phyloP scores from a whole-genome alignment of 148 eudicot species.

The Limonium bicolor region DNA sequence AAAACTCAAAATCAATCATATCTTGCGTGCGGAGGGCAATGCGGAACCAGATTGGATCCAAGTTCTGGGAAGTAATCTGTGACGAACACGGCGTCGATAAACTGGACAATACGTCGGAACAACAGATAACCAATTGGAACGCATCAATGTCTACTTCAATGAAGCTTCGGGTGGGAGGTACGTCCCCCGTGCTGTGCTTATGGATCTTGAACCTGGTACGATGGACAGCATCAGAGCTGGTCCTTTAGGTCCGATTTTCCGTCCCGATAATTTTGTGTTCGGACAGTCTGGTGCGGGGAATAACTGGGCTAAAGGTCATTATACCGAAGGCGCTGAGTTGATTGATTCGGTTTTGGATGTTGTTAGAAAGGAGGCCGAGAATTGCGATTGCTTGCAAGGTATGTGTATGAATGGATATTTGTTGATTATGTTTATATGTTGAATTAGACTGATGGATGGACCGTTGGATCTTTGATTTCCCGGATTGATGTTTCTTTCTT shows the following conservation, averaged over 20 bases:
- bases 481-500: too few species aligned
- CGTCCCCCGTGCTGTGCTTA: conserved; percentile 58
- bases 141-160: conserved; percentile 61
- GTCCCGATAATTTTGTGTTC: conserved; percentile 68
- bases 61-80: conserved; percentile 80
- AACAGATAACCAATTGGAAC: conserved; percentile 35
- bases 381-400: conserved; percentile 77
- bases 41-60: conserved; percentile 79
- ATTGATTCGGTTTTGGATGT: conserved; percentile 82
- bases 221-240: conserved; percentile 76
- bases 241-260: conserved; percentile 47
- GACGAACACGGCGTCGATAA: conserved; percentile 49
- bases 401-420: too few species aligned
- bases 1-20: background rate
- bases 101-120: conserved; percentile 26
- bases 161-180: conserved; percentile 56
- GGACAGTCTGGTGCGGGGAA: conserved; percentile 80
- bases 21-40: conserved; percentile 58
- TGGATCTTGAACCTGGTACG: conserved; percentile 83
- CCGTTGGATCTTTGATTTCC: too few species aligned
- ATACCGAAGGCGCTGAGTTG: conserved; percentile 74
- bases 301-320: conserved; percentile 76
- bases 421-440: too few species aligned
- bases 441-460: too few species aligned
- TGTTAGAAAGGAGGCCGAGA: conserved; percentile 77